These are phyloP conservation scores for Noccaea caerulescens DNA, from an alignment of 345 rosid species.

Conservation along the genomic window DNA sequence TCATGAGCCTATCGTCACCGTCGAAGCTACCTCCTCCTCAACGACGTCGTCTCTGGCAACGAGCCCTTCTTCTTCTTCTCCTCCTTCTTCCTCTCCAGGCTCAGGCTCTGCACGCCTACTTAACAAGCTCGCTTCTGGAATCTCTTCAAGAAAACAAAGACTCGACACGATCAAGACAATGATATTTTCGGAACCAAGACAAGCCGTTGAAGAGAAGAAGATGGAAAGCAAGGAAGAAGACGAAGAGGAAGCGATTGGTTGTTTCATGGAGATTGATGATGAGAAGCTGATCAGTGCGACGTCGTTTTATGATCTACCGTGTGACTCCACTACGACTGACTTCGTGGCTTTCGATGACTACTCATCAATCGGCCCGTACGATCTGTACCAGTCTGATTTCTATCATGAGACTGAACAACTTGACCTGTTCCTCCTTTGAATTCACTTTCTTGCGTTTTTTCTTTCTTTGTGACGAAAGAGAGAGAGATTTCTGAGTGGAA, in stretches of 20 bases:
- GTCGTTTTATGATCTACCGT: conserved; percentile 13
- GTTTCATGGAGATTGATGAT: conserved; percentile 35
- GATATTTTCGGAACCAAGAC: conserved; percentile 32
- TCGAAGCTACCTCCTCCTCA: conserved; percentile 14
- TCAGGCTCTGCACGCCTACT: conserved; percentile 29
- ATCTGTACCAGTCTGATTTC: conserved; percentile 19
- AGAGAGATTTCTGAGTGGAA: conserved; percentile 9
- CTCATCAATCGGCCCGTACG: conserved; percentile 6
- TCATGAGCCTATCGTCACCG: conserved; percentile 26
- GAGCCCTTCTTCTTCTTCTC: conserved; percentile 23
- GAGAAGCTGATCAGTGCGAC: conserved; percentile 10
- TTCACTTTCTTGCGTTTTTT: not conserved
- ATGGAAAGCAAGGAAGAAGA: conserved; percentile 3
- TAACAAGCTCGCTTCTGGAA: conserved; percentile 41
- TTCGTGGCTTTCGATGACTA: conserved; percentile 22
- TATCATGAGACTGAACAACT: conserved; percentile 26
- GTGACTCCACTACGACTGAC: conserved; percentile 5
- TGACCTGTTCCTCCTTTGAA: conserved; percentile 24
- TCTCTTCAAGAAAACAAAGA: conserved; percentile 21
- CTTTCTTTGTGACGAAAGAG: conserved; percentile 3
- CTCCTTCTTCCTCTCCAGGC: conserved; percentile 17
- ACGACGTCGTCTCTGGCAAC: conserved; percentile 20
- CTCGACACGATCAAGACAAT: conserved; percentile 34
- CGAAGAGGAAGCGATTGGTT: conserved; percentile 8
- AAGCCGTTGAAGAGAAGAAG: conserved; percentile 23